These are phyloP conservation scores for Crucihimalaya himalaica DNA, from an alignment of 345 rosid genomes.

Conservation along the genomic window DNA sequence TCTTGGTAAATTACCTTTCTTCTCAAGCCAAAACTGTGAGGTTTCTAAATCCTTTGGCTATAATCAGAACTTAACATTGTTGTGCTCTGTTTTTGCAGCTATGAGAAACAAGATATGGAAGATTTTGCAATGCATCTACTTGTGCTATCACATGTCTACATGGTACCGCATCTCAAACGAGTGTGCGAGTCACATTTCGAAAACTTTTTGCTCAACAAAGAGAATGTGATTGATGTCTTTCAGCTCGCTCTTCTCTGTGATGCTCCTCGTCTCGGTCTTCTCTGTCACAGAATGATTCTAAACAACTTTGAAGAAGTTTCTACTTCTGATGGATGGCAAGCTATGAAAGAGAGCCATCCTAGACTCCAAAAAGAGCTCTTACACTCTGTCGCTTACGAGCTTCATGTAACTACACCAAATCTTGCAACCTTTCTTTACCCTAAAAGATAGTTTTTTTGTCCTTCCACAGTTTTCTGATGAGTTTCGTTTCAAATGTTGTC, in stretches of 20 bases:
- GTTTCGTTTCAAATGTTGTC: neutral
- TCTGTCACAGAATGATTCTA: slow-evolving; percentile 70
- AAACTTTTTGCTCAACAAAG: slow-evolving; percentile 53
- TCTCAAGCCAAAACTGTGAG: neutral
- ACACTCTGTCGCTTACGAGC: slow-evolving; percentile 54
- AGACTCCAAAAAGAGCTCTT: slow-evolving; percentile 64
- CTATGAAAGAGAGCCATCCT: slow-evolving; percentile 81
- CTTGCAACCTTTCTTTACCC: neutral
- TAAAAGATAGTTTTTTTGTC: neutral
- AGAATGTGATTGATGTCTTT: slow-evolving; percentile 73
- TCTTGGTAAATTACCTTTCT: slow-evolving; percentile 52
- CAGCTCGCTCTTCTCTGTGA: slow-evolving; percentile 86
- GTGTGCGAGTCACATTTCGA: slow-evolving; percentile 58
- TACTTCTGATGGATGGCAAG: slow-evolving; percentile 66
- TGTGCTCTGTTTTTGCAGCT: slow-evolving; percentile 51
- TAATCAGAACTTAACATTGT: neutral
- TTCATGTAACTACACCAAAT: slow-evolving; percentile 45
- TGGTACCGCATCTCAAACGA: slow-evolving; percentile 63
- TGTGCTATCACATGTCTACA: slow-evolving; percentile 76
- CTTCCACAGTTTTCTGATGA: slow-evolving; percentile 4
- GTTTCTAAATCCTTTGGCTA: neutral
- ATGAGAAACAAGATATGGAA: slow-evolving; percentile 68
- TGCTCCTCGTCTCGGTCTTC: slow-evolving; percentile 68
- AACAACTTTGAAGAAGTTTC: slow-evolving; percentile 52
- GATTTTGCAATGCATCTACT: slow-evolving; percentile 63